These are phyloP conservation scores for Leccinum broughii DNA, from an alignment of 768 basidiomycete species.

Conservation along the genomic window DNA sequence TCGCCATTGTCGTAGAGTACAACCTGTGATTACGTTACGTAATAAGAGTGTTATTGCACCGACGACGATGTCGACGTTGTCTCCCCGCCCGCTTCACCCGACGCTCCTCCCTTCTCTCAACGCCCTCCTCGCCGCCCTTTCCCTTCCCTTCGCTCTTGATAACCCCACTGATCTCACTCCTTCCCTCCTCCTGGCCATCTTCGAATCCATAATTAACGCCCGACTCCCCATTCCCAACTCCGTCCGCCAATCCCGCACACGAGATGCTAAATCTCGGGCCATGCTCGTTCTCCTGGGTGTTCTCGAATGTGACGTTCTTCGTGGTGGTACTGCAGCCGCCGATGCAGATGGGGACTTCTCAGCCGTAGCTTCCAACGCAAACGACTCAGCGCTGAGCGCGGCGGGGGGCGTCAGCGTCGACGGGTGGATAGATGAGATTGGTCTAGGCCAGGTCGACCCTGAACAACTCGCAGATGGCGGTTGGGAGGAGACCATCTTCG, in stretches of 20 bases:
- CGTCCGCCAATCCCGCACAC: conserved; percentile 39
- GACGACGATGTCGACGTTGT: conserved; percentile 13
- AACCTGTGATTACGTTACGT: background rate
- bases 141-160: conserved; percentile 47
- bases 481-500: conserved; percentile 63
- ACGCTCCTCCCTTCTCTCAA: conserved; percentile 39
- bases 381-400: conserved; percentile 16
- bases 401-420: conserved; percentile 31
- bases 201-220: conserved; percentile 58
- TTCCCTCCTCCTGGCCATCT: conserved; percentile 65
- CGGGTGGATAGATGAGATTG: conserved; percentile 50
- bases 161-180: conserved; percentile 68
- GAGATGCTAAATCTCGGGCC: conserved; percentile 51
- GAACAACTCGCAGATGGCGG: conserved; percentile 61
- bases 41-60: conserved; percentile 1
- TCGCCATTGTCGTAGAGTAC: conserved; percentile 26
- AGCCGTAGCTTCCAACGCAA: conserved; percentile 28
- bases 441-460: conserved; percentile 66
- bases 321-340: conserved; percentile 42
- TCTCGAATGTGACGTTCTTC: conserved; percentile 63
- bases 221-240: conserved; percentile 49
- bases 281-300: conserved; percentile 79
- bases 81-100: conserved; percentile 16
- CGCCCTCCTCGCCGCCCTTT: conserved; percentile 43
- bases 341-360: conserved; percentile 7